Base-by-base conservation (phyloP, 1,284 basidiomycete species). In the Naganishia liquefaciens region DNA sequence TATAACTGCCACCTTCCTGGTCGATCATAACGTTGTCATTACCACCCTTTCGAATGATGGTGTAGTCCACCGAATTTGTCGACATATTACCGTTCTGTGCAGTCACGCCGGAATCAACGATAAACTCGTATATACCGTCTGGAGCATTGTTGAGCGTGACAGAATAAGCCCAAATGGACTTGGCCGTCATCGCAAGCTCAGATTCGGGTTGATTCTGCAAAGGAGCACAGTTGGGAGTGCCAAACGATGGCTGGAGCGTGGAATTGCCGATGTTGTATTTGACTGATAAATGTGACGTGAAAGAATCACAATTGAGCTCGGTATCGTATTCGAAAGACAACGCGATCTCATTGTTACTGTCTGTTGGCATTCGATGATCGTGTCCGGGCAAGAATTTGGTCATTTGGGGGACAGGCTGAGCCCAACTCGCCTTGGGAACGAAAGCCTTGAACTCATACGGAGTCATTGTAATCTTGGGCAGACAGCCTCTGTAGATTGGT, bases 331-430 rank as follows among this genome's bases (percentile, higher is more conserved):
- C 88, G 66, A 95, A 81, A 0, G 82, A 74, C 63, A 94, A 85
- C 67, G 87, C 80, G 63, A 91, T 76, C 1, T 82, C 83, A 19
- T 86, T 87, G 68, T 87, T 87, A 53, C 79, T 62, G 43, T 81
- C 80, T 5, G 81, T 82, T 3, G 82, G 74, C 37, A 91, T 79
- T 44, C 92, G 87, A 27, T 85, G 82, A 71, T 95, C 92, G 75
- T 95, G 92, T 1, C 91, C 90, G 0, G 92, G 92, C 4, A 77
- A 77, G 78, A 93, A 93, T 62, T 84, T 85, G 13, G 90, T 89
- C 62, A 95, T 77, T 61, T 85, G 84, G 21, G 91, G 89, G 2
- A 80, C 84, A 55, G 88, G 86, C 4, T 84, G 68, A 6, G 85
- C 79, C 90, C 90, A 94, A 68, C 87, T 81, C 0, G 66, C 73